These are phyloP conservation scores for Fonsecaea pedrosoi DNA, from an alignment of 2,329 filamentous ascomycete genomes.

Conservation along the genomic window DNA sequence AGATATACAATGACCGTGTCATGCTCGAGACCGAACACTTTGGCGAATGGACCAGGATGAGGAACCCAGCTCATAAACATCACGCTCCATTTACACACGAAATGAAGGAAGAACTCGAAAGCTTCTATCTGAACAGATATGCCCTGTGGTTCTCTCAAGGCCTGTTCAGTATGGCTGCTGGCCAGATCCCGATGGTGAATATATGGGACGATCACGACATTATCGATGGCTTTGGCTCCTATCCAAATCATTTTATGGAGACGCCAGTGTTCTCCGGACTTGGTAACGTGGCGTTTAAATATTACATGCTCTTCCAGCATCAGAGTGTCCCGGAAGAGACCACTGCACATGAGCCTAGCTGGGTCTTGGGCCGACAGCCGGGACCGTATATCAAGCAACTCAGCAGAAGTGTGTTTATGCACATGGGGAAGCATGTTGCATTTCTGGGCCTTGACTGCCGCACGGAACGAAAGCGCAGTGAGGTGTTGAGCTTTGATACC, in stretches of 20 bases:
- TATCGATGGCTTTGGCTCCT: constrained; percentile 91
- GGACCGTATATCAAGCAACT: constrained; percentile 90
- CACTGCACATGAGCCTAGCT: constrained; percentile 84
- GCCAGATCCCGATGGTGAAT: constrained; percentile 97
- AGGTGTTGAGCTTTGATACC: constrained; percentile 79
- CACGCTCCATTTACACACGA: constrained; percentile 76
- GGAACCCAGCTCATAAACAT: constrained; percentile 80
- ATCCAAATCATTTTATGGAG: constrained; percentile 88
- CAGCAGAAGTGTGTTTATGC: constrained; percentile 86
- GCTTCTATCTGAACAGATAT: constrained; percentile 87
- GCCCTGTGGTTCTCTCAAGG: constrained; percentile 96
- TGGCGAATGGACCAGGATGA: constrained; percentile 81
- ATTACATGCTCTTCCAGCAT: constrained; percentile 98
- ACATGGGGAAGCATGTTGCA: constrained; percentile 76
- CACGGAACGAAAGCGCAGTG: constrained; percentile 84
- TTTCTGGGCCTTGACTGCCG: constrained; percentile 89
- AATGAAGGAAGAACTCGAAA: constrained; percentile 87
- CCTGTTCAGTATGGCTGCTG: constrained; percentile 87
- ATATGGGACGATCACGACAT: constrained; percentile 97
- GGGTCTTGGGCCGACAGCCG: constrained; percentile 78
- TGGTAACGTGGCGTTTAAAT: constrained; percentile 93
- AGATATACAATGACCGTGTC: constrained; percentile 92
- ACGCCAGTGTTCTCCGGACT: constrained; percentile 88
- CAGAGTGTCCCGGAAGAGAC: constrained; percentile 85
- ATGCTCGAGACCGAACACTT: constrained; percentile 78